These are phyloP conservation scores for Phellopilus nigrolimitatus DNA, from an alignment of 1,284 basidiomycete species.

Conservation along the genomic window DNA sequence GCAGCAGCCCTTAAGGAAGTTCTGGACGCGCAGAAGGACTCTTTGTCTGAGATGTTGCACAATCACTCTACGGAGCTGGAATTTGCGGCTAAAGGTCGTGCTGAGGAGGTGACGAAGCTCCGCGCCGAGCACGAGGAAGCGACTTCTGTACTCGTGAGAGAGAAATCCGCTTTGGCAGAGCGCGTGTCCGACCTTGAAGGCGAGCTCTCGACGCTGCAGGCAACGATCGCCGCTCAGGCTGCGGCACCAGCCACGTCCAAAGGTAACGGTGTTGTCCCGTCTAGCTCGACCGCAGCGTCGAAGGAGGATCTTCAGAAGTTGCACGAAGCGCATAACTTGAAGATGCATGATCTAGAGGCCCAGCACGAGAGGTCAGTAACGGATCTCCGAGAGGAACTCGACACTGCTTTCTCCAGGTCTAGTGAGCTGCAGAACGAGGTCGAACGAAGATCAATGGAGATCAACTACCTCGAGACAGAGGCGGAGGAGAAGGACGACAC, in stretches of 20 bases:
- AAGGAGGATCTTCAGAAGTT: conserved; percentile 69
- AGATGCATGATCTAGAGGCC: conserved; percentile 71
- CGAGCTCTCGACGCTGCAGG: conserved; percentile 62
- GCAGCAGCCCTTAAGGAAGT: conserved; percentile 53
- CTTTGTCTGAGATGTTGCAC: conserved; percentile 60
- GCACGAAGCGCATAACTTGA: conserved; percentile 78
- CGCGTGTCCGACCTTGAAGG: conserved; percentile 68
- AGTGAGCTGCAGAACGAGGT: conserved; percentile 58
- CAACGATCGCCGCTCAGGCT: conserved; percentile 45
- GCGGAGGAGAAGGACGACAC: conserved; percentile 70
- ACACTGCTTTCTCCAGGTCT: conserved; percentile 47
- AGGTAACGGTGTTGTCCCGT: conserved; percentile 46
- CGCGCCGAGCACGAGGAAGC: conserved; percentile 56
- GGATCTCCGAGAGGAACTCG: conserved; percentile 55
- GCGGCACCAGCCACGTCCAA: conserved; percentile 40
- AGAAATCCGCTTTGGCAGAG: conserved; percentile 56
- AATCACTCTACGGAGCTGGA: conserved; percentile 69
- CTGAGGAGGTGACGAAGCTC: conserved; percentile 62
- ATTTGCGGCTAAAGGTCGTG: conserved; percentile 60
- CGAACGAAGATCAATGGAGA: conserved; percentile 70
- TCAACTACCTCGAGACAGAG: conserved; percentile 70
- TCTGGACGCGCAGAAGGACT: conserved; percentile 61
- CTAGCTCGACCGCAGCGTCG: conserved; percentile 49
- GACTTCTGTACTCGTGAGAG: conserved; percentile 43
- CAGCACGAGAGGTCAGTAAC: conserved; percentile 62